Evolutionary conservation across 2,329 filamentous ascomycete species (phyloP).

Genomic region (Aspergillus phoenicis): DNA sequence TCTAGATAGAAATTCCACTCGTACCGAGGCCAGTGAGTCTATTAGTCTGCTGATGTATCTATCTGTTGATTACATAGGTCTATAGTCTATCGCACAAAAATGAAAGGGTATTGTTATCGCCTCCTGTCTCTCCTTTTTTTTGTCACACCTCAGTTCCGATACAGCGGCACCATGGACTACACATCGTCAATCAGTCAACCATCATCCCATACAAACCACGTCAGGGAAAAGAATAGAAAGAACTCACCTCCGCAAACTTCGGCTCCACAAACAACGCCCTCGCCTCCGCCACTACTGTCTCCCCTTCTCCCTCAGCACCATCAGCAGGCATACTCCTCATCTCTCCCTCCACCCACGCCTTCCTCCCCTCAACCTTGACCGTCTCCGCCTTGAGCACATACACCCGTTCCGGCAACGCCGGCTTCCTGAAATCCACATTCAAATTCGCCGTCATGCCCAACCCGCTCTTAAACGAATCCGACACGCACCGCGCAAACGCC

Average conservation of each 20-base stretch:
- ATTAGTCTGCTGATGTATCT: constrained; percentile 10
- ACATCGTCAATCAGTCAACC: neutral
- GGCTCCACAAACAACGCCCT: constrained; percentile 44
- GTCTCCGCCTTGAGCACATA: constrained; percentile 38
- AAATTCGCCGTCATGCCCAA: constrained; percentile 42
- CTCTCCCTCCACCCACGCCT: constrained; percentile 41
- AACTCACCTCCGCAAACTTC: constrained; percentile 40
- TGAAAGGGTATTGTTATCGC: constrained; percentile 2
- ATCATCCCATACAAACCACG: neutral
- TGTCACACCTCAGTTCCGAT: constrained; percentile 22
- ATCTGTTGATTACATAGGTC: constrained; percentile 1
- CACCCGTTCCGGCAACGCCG: constrained; percentile 34
- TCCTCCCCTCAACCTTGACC: constrained; percentile 38
- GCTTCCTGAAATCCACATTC: constrained; percentile 40
- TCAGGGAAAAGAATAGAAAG: neutral
- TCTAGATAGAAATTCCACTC: constrained; percentile 12
- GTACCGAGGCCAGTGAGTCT: neutral
- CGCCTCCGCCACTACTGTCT: constrained; percentile 38
- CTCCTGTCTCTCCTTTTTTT: constrained; percentile 4
- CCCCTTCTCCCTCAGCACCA: constrained; percentile 22
- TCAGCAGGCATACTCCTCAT: constrained; percentile 25
- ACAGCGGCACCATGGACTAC: constrained; percentile 39
- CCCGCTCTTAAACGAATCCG: constrained; percentile 35
- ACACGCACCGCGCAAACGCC: constrained; percentile 40
- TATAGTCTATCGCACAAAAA: constrained; percentile 1